Evolutionary conservation across 2,329 filamentous ascomycete species (phyloP).

Genomic region (Shiraia bambusicola): DNA sequence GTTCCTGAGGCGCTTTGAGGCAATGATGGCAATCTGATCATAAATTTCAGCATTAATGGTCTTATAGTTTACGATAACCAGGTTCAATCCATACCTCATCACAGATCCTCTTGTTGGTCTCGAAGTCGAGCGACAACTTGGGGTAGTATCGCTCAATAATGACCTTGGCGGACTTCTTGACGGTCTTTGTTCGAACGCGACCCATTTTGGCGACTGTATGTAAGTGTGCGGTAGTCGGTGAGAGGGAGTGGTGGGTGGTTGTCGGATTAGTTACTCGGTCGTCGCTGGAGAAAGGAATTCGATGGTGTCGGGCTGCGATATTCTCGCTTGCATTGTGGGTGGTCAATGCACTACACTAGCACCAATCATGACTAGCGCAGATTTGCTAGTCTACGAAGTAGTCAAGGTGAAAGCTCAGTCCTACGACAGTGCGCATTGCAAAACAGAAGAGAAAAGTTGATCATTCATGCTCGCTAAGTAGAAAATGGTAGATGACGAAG

Average conservation of each 20-base stretch:
- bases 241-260: conserved; percentile 27
- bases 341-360: conserved; percentile 7
- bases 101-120: conserved; percentile 99
- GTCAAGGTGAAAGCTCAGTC: neutral
- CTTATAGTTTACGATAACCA: neutral
- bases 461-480: conserved; percentile 21
- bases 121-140: conserved; percentile 97
- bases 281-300: conserved; percentile 21
- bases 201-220: conserved; percentile 51
- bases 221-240: conserved; percentile 24
- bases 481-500: conserved; percentile 1
- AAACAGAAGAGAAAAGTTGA: neutral
- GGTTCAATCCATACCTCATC: conserved; percentile 64
- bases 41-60: conserved; percentile 63
- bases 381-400: too few species aligned
- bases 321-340: conserved; percentile 24
- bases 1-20: conserved; percentile 98
- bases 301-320: conserved; percentile 5
- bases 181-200: conserved; percentile 64
- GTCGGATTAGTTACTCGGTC: conserved; percentile 30
- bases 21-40: conserved; percentile 81
- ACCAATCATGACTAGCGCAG: neutral
- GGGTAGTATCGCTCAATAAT: conserved; percentile 89
- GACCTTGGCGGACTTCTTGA: conserved; percentile 94
- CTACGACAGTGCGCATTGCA: neutral